Base-by-base conservation (phyloP, 2,329 filamentous ascomycete genomes). In the Arthroderma sp. region DNA sequence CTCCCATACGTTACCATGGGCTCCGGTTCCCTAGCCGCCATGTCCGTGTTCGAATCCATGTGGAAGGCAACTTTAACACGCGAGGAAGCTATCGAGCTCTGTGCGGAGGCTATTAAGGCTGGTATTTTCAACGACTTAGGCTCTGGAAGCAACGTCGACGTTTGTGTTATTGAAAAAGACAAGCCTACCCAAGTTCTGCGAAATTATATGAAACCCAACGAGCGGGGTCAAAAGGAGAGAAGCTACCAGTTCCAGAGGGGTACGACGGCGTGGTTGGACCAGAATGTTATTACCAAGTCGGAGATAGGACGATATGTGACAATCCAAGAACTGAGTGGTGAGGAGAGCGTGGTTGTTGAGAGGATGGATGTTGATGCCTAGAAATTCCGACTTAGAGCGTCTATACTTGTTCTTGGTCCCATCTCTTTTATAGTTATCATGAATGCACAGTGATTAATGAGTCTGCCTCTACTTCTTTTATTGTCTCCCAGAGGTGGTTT, bases 1-100 rank as follows among this genome's bases (percentile, higher is more conserved):
- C 81, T 98, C 40, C 91, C 91, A 42, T 98, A 98, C 66, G 93
- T 98, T 54, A 98, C 93, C 53, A 98, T 98, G 91, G 91, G 91
- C 44, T 94, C 85, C 27, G 91, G 91, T 52, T 94, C 86, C 40
- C 73, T 98, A 54, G 91, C 91, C 29, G 91, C 91, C 62, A 98
- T 98, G 91, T 86, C 85, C 30, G 84, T 98, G 42, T 98, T 98
- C 61, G 91, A 98, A 74, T 93, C 88, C 41, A 81, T 82, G 68
- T 98, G 93, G 93, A 86, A 88, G 75, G 70, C 78, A 5, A 69
- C 79, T 49, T 66, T 95, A 62, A 82, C 76, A 51, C 74, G 78
- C 55, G 83, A 93, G 33, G 84, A 84, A 41, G 88, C 88, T n/a
- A 72, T 95, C 48, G 79, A 82, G 59, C 72, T 95, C 51, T 82